phyloP scores from a whole-genome alignment of 2,329 filamentous ascomycete genomes.

The Pyricularia pennisetigena region DNA sequence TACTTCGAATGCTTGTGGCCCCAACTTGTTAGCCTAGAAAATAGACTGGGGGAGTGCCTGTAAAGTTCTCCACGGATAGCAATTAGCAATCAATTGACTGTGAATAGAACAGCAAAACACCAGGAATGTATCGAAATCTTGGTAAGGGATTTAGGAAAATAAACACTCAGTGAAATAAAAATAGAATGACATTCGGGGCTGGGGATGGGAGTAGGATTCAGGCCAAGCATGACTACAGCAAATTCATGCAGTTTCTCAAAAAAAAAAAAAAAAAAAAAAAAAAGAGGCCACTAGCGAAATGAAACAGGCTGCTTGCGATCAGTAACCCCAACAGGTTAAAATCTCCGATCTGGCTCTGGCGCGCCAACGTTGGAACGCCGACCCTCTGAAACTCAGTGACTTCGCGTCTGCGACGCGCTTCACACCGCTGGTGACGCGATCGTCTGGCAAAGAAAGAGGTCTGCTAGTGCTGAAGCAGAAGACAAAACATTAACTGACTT shows the following conservation, averaged over 20 bases:
- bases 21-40: not conserved
- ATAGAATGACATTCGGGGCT: slow-evolving; percentile 10
- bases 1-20: not conserved
- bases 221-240: slow-evolving; percentile 10
- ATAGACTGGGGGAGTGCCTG: not conserved
- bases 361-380: not conserved
- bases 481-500: not conserved
- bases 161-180: not conserved
- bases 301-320: slow-evolving; percentile 20
- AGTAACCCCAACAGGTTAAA: slow-evolving; percentile 7
- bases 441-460: not conserved
- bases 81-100: not conserved
- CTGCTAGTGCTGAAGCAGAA: not conserved
- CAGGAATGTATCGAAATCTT: not conserved
- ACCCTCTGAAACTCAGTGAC: slow-evolving; percentile 6
- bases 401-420: not conserved
- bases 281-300: slow-evolving; percentile 24
- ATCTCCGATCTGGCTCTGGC: not conserved
- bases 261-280: slow-evolving; percentile 19
- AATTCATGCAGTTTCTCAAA: slow-evolving; percentile 25
- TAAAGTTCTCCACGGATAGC: not conserved
- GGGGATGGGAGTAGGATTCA: slow-evolving; percentile 6
- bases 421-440: not conserved
- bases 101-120: not conserved
- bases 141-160: not conserved